Percentiles rank a stretch among this genome's conserved stretches.
Evolutionary conservation across 495 filamentous ascomycete species (phyloP).

Genomic region (Talaromyces nanjingensis): DNA sequence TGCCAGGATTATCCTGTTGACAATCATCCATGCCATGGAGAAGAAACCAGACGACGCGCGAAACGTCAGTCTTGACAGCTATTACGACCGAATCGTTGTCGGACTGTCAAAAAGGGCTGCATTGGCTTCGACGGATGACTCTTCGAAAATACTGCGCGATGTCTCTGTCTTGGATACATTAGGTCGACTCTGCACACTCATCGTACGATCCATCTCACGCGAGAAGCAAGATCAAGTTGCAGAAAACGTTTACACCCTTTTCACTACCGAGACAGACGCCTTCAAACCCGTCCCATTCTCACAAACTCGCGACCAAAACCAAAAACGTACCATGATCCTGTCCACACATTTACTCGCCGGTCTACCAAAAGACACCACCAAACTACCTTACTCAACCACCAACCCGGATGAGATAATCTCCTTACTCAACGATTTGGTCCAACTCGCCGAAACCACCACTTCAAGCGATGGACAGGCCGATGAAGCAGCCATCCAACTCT

Average conservation of each 20-base stretch:
- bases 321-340: slow-evolving; percentile 47
- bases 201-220: slow-evolving; percentile 46
- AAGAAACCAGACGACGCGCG: slow-evolving; percentile 39
- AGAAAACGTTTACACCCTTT: slow-evolving; percentile 51
- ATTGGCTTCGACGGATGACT: slow-evolving; percentile 30
- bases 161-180: slow-evolving; percentile 52
- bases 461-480: not conserved
- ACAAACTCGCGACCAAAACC: slow-evolving; percentile 23
- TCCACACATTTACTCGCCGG: slow-evolving; percentile 58
- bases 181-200: slow-evolving; percentile 56
- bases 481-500: slow-evolving; percentile 36
- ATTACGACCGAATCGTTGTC: slow-evolving; percentile 56
- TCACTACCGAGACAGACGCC: slow-evolving; percentile 18
- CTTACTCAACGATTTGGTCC: slow-evolving; percentile 35
- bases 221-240: slow-evolving; percentile 50
- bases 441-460: slow-evolving; percentile 21
- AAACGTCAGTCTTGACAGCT: slow-evolving; percentile 44
- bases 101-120: slow-evolving; percentile 38
- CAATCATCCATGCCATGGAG: slow-evolving; percentile 58
- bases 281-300: slow-evolving; percentile 36
- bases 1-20: slow-evolving; percentile 53
- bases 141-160: slow-evolving; percentile 43
- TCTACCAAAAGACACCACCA: slow-evolving; percentile 33
- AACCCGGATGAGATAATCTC: slow-evolving; percentile 21
- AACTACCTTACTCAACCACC: slow-evolving; percentile 24